These are phyloP conservation scores for Nicotiana tabacum DNA, from an alignment of 257 asterid species.

Conservation along the genomic window DNA sequence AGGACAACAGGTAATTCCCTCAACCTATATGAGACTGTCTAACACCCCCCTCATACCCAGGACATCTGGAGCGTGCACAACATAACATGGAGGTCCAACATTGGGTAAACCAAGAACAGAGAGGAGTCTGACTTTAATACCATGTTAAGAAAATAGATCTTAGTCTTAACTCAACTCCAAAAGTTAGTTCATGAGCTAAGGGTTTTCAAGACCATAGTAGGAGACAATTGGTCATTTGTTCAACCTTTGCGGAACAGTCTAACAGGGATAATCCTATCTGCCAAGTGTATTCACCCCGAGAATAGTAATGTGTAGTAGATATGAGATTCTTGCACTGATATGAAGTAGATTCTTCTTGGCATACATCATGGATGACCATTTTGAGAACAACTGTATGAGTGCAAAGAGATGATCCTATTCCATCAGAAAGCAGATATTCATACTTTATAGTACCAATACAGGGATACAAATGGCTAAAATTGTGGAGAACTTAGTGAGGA, in stretches of 20 bases:
- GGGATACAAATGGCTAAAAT: not conserved
- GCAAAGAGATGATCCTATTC: not conserved
- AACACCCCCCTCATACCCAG: too few relatives aligned
- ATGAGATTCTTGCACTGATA: not conserved
- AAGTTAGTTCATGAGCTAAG: not conserved
- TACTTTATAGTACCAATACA: not conserved
- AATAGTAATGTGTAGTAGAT: not conserved
- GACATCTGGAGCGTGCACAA: not conserved
- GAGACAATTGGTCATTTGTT: not conserved
- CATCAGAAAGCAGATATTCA: not conserved
- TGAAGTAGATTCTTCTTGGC: not conserved
- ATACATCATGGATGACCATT: not conserved
- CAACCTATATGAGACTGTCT: not conserved
- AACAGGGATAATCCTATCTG: not conserved
- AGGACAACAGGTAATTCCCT: not conserved
- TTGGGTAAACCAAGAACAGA: too few relatives aligned
- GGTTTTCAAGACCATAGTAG: not conserved
- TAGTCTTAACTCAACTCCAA: too few relatives aligned
- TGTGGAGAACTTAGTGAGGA: not conserved
- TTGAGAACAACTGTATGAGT: not conserved
- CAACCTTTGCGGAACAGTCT: not conserved
- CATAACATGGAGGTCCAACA: too few relatives aligned
- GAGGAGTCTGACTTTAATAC: too few relatives aligned
- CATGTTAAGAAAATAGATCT: too few relatives aligned
- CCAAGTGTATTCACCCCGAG: not conserved